phyloP scores from a whole-genome alignment of 176 grass and related monocot species.

The Oryza coarctata region DNA sequence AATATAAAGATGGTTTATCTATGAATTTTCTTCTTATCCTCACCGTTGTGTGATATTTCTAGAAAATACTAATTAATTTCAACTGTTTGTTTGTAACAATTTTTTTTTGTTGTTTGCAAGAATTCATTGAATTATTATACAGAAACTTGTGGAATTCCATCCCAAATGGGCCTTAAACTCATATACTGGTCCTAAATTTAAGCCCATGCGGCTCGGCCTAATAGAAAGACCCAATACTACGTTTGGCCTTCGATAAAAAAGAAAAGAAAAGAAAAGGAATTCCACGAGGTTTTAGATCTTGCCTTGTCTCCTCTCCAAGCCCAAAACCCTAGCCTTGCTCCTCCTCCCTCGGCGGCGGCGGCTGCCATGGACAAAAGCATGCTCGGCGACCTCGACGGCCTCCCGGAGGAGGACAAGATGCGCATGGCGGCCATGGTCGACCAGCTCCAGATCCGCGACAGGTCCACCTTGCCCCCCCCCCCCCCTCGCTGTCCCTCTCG shows the following conservation, averaged over 20 bases:
- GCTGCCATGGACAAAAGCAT: constrained; percentile 83
- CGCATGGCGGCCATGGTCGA: constrained; percentile 90
- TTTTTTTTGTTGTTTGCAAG: not conserved
- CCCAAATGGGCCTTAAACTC: not conserved
- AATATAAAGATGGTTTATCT: not conserved
- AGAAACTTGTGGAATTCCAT: not conserved
- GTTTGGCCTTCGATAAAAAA: not conserved
- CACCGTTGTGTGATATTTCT: not conserved
- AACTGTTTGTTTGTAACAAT: not conserved
- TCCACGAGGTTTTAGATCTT: constrained; percentile 35
- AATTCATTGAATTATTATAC: not conserved
- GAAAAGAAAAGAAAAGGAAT: not conserved
- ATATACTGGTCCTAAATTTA: not conserved
- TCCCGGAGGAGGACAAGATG: constrained; percentile 89
- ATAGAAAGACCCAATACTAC: not conserved
- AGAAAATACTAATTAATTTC: not conserved
- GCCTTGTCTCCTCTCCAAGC: not conserved
- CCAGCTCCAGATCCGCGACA: constrained; percentile 94
- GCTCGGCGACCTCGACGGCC: constrained; percentile 72
- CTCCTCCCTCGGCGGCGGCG: not conserved
- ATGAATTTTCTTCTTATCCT: not conserved
- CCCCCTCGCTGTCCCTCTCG: not conserved
- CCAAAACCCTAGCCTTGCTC: constrained; percentile 19
- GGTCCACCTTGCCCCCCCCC: constrained; percentile 28
- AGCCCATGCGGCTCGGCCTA: not conserved